Conservation (phyloP, 2,329 filamentous ascomycete species). For the Alternaria burnsii region DNA sequence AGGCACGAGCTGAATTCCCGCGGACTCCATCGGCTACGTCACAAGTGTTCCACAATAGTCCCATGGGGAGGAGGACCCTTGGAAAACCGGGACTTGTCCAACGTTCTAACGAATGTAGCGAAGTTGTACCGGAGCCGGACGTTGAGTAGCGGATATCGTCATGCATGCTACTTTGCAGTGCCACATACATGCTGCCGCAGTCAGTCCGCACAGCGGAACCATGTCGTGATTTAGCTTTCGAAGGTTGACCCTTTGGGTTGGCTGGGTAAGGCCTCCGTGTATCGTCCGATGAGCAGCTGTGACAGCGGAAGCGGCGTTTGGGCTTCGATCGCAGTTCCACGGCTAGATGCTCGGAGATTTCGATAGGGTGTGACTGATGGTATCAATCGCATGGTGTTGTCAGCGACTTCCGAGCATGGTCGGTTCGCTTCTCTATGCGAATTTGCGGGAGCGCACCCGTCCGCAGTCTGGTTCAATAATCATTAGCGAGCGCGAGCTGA, state of each 20-base stretch:
- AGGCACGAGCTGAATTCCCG: not conserved
- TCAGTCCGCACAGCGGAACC: not conserved
- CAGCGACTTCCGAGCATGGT: not conserved
- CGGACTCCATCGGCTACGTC: conserved; percentile 9
- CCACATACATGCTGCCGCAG: conserved; percentile 4
- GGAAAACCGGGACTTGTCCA: not conserved
- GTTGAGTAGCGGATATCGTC: conserved; percentile 7
- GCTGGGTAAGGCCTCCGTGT: not conserved
- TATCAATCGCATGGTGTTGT: not conserved
- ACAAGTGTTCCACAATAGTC: conserved; percentile 10
- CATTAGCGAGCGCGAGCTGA: not conserved
- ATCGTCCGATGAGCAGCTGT: conserved; percentile 2
- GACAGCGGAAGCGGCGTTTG: not conserved
- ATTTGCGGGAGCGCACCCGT: not conserved
- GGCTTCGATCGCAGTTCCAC: not conserved
- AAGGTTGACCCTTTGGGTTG: not conserved
- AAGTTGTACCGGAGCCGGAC: conserved; percentile 6
- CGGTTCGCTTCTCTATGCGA: not conserved
- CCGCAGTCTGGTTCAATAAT: not conserved
- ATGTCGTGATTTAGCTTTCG: not conserved
- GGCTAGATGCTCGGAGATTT: conserved; percentile 1
- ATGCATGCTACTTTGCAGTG: not conserved
- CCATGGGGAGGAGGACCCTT: conserved; percentile 7
- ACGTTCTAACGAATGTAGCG: not conserved
- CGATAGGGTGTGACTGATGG: not conserved